Percentiles rank a stretch among this genome's conserved stretches.
Conservation (phyloP, 192 early-diverging fungal species). For the Entomortierella beljakovae region DNA sequence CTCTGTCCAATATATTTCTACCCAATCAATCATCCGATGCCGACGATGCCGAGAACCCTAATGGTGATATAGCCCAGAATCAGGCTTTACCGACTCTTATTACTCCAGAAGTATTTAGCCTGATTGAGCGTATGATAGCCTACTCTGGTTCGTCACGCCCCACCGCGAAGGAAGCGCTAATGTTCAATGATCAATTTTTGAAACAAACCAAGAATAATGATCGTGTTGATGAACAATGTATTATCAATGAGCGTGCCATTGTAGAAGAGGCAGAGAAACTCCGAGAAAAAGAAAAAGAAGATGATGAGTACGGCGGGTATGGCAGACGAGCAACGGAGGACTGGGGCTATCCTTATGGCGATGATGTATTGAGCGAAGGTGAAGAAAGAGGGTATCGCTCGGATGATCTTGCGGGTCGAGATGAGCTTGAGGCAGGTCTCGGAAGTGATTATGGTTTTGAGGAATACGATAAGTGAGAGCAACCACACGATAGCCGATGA, state of each 20-base stretch:
- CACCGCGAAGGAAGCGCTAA: slow-evolving; percentile 15
- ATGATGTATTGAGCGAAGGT: neutral
- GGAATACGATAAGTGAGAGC: slow-evolving; percentile 3
- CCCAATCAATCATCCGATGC: neutral
- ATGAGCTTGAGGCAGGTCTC: neutral
- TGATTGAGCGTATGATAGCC: slow-evolving; percentile 31
- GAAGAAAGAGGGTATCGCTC: slow-evolving; percentile 18
- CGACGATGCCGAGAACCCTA: neutral
- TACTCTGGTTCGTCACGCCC: slow-evolving; percentile 30
- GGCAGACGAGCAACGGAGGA: neutral
- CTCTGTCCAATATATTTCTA: slow-evolving; percentile 19
- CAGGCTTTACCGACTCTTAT: slow-evolving; percentile 3
- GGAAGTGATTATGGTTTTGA: slow-evolving; percentile 4
- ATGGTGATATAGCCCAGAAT: neutral
- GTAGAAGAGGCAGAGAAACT: slow-evolving; percentile 9
- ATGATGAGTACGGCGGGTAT: neutral
- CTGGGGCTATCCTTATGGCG: neutral
- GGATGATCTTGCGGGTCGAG: slow-evolving; percentile 18
- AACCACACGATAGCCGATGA: neutral
- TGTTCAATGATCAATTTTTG: slow-evolving; percentile 15
- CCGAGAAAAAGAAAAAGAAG: neutral
- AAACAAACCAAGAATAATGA: neutral
- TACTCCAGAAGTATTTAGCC: slow-evolving; percentile 10
- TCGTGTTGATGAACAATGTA: slow-evolving; percentile 6
- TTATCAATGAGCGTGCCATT: slow-evolving; percentile 1